A percentile compares a stretch with the other conserved stretches of the same genome.
phyloP scores from a whole-genome alignment of 1,284 basidiomycete species.

The Trichosporon ovoides region DNA sequence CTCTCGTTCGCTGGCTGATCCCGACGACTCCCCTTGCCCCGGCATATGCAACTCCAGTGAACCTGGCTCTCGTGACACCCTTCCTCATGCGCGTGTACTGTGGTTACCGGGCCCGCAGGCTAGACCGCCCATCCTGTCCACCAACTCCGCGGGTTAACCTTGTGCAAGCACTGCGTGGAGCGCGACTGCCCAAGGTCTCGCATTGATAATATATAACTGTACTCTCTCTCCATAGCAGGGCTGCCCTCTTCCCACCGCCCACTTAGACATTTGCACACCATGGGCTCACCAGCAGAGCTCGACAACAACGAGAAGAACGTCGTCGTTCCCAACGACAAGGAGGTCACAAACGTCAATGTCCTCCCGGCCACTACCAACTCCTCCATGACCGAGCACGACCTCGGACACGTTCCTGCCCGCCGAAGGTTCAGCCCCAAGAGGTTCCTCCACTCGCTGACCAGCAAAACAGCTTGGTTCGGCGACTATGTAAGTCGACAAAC shows the following conservation, averaged over 20 bases:
- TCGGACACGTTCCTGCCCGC: constrained; percentile 17
- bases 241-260: background rate
- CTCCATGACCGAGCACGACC: constrained; percentile 5
- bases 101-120: no score
- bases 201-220: background rate
- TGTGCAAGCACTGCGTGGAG: no score
- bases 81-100: no score
- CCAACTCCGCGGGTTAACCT: no score
- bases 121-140: no score
- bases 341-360: constrained; percentile 9
- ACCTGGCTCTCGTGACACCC: no score
- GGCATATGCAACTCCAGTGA: no score
- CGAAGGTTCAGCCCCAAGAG: constrained; percentile 7
- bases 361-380: constrained; percentile 4
- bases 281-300: background rate
- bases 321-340: background rate
- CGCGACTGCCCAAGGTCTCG: background rate
- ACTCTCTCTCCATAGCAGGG: background rate
- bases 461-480: constrained; percentile 32
- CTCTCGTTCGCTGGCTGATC: no score
- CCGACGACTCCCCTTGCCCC: no score
- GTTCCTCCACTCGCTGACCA: constrained; percentile 15
- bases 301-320: background rate
- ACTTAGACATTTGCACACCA: background rate
- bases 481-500: constrained; percentile 33